Percentiles rank a stretch among this genome's conserved stretches.
phyloP scores from a whole-genome alignment of 768 basidiomycete genomes.

The Pilatotrama ljubarskyi region DNA sequence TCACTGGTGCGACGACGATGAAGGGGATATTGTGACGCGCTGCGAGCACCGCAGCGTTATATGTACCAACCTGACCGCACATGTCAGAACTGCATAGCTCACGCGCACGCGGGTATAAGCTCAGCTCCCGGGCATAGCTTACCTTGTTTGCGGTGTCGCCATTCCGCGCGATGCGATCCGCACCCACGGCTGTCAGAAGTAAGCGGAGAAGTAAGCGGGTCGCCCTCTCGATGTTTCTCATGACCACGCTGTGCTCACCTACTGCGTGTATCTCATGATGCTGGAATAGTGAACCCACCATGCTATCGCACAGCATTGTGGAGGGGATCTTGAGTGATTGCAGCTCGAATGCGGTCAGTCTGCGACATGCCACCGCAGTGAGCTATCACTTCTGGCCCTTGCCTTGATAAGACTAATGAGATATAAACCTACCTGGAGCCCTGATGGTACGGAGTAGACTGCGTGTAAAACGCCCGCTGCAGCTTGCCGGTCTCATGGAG shows the following conservation, averaged over 20 bases:
- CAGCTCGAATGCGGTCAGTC: constrained; percentile 88
- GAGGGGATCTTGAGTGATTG: constrained; percentile 82
- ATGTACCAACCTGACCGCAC: constrained; percentile 73
- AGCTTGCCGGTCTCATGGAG: constrained; percentile 79
- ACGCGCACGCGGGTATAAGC: background rate
- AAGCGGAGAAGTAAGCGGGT: background rate
- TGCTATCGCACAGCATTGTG: constrained; percentile 95
- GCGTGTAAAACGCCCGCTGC: constrained; percentile 86
- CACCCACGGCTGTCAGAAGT: constrained; percentile 71
- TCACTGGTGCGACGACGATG: constrained; percentile 90
- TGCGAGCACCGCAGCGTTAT: constrained; percentile 93
- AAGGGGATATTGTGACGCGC: constrained; percentile 87
- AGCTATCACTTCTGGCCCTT: background rate
- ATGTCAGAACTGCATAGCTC: background rate
- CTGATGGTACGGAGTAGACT: constrained; percentile 94
- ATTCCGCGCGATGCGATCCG: constrained; percentile 86
- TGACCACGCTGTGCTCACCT: constrained; percentile 43
- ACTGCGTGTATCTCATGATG: constrained; percentile 82
- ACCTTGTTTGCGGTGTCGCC: constrained; percentile 98
- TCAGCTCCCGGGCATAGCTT: constrained; percentile 1
- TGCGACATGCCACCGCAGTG: constrained; percentile 31
- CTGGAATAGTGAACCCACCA: constrained; percentile 95
- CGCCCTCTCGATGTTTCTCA: background rate
- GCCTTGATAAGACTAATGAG: background rate
- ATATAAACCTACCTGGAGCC: constrained; percentile 63